A percentile compares a stretch with the other conserved stretches of the same genome.
These are phyloP conservation scores for Leishmania martiniquensis DNA, from an alignment of 208 protist genomes.

Conservation along the genomic window DNA sequence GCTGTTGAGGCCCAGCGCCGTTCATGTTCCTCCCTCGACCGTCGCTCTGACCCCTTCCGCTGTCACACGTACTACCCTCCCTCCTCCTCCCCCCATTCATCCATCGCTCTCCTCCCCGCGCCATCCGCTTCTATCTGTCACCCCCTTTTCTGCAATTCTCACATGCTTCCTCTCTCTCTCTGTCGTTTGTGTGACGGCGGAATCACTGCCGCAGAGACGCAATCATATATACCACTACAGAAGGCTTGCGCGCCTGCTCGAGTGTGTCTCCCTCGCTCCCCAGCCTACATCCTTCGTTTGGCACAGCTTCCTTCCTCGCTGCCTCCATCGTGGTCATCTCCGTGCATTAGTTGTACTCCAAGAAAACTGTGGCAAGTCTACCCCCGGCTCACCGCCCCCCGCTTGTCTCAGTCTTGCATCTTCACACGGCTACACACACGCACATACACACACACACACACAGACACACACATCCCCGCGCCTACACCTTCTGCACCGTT, in stretches of 20 bases:
- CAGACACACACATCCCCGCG: not conserved
- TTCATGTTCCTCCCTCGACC: not conserved
- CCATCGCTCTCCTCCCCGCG: not conserved
- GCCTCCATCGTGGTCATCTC: not conserved
- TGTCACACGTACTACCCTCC: not conserved
- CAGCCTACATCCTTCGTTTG: not conserved
- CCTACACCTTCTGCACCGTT: not conserved
- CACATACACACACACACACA: not conserved
- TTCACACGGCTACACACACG: not conserved
- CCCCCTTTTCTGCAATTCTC: not conserved
- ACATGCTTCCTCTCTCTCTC: not conserved
- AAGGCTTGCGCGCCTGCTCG: not conserved
- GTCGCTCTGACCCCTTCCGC: not conserved
- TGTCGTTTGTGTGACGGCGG: not conserved
- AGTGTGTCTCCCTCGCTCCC: not conserved
- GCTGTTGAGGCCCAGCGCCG: not conserved
- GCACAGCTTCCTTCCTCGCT: not conserved
- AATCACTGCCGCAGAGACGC: not conserved
- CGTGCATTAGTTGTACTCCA: not conserved
- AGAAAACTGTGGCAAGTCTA: not conserved
- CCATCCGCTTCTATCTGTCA: not conserved
- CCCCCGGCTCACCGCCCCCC: not conserved
- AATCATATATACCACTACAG: not conserved
- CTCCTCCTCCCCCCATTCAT: not conserved
- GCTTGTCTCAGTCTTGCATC: not conserved